Evolutionary conservation across 805 yeast species (phyloP), one percentile per base, ranked within the genome.

Genomic region (Cyberlindnera bimundalis): DNA sequence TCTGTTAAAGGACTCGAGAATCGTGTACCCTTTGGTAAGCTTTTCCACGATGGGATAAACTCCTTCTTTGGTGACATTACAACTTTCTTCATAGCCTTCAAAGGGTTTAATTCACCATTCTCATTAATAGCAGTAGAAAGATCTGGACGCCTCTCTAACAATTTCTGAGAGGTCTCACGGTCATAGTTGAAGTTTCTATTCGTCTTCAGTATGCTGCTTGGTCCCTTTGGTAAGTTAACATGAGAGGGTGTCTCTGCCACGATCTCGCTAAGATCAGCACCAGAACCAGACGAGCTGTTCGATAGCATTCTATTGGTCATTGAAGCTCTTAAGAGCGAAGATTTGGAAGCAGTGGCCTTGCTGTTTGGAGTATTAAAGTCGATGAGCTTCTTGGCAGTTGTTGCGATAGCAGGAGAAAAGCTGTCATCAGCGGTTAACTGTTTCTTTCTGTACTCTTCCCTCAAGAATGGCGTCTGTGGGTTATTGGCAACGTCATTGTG

Each of bases 61-160:
- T 51, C 52, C 33, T 62, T 63, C 21, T 63, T 57, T 9, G 71
- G 71, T 3, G 69, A 62, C 37, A 66, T 57, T 5, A 64, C 42
- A 2, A 65, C 66, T 21, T 55, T 40, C 35, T 48, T 56, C 5
- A 66, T 61, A 3, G 56, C 62, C 41, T 59, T 62, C 5, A 61
- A 46, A 3, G 67, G 64, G 39, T 65, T 65, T 9, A 61, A 23
- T 25, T 56, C 58, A 0, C 61, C 62, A 19, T 52, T 38, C 15
- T 46, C 34, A 28, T 57, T 43, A 13, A 56, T 28, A 0, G 58
- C 60, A 2, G 46, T 25, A 1, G 52, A 40, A 13, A 58, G 34
- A 20, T 52, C 56, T 1, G 62, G 62, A 25, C 45, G 46, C 12
- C 42, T 33, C 15, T 41, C 39, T 12, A 51, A 35, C 6, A 58